Evolutionary conservation across 331 rosid species (phyloP).

Genomic region (Stylosanthes scabra): DNA sequence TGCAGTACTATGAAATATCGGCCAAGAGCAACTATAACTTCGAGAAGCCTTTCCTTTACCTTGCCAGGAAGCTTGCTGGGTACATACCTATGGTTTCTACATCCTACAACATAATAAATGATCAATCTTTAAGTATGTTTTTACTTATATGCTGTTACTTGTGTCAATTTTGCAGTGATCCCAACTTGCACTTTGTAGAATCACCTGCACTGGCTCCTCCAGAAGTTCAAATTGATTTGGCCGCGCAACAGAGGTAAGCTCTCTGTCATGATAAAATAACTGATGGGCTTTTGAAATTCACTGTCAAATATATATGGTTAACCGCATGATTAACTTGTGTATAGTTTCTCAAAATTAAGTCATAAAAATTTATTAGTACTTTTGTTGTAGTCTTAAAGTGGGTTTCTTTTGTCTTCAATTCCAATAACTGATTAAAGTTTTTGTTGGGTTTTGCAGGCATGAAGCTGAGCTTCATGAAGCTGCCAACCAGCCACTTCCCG

Average conservation of each 20-base stretch:
- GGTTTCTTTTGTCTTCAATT: neutral
- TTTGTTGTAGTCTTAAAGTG: neutral
- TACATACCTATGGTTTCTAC: conserved; percentile 4
- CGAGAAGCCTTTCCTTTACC: conserved; percentile 85
- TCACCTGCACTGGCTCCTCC: conserved; percentile 69
- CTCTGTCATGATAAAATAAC: neutral
- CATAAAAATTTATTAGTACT: neutral
- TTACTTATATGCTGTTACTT: neutral
- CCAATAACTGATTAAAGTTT: neutral
- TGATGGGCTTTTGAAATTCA: neutral
- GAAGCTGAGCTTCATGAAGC: conserved; percentile 68
- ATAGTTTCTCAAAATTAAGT: neutral
- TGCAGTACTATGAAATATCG: conserved; percentile 85
- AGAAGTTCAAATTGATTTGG: conserved; percentile 60
- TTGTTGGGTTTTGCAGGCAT: conserved; percentile 50
- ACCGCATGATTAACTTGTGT: neutral
- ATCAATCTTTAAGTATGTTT: neutral
- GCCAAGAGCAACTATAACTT: conserved; percentile 86
- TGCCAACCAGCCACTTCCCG: conserved; percentile 82
- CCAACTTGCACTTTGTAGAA: conserved; percentile 52
- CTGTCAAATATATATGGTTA: neutral
- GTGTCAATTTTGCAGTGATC: conserved; percentile 39
- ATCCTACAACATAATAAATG: neutral
- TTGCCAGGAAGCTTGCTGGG: conserved; percentile 92
- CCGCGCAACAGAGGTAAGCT: conserved; percentile 57